These are phyloP conservation scores for Flaveria brownii DNA, from an alignment of 129 eudicot genomes.

Conservation along the genomic window DNA sequence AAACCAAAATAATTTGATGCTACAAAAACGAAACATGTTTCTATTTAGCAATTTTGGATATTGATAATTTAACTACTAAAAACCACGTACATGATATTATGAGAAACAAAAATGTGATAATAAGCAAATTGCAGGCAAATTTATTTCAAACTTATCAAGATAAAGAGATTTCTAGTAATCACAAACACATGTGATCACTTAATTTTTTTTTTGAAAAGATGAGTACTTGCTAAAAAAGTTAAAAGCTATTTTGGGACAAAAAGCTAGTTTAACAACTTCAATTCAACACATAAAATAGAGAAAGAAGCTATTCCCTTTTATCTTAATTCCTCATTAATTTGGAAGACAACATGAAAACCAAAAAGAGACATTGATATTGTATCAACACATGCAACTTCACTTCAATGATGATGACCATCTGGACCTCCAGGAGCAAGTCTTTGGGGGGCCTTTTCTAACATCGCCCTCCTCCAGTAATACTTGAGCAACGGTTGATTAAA, in stretches of 20 bases:
- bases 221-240: neutral
- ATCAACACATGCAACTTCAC: constrained; percentile 8
- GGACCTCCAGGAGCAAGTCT: constrained; percentile 58
- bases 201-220: neutral
- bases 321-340: constrained; percentile 12
- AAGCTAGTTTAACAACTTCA: neutral
- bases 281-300: constrained; percentile 7
- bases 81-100: no score
- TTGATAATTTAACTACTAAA: no score
- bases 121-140: neutral
- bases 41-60: no score
- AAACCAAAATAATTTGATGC: no score
- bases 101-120: neutral
- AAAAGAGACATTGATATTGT: neutral
- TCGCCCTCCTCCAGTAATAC: constrained; percentile 44
- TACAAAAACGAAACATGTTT: no score
- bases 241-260: neutral
- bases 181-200: neutral
- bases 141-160: neutral
- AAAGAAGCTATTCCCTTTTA: constrained; percentile 19
- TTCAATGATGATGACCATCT: constrained; percentile 53
- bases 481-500: constrained; percentile 39
- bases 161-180: neutral
- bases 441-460: constrained; percentile 29
- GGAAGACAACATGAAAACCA: constrained; percentile 17